Percentiles rank a stretch among this genome's conserved stretches.
Evolutionary conservation across 352 stramenopile species (phyloP).

Genomic region (Phytophthora sojae): DNA sequence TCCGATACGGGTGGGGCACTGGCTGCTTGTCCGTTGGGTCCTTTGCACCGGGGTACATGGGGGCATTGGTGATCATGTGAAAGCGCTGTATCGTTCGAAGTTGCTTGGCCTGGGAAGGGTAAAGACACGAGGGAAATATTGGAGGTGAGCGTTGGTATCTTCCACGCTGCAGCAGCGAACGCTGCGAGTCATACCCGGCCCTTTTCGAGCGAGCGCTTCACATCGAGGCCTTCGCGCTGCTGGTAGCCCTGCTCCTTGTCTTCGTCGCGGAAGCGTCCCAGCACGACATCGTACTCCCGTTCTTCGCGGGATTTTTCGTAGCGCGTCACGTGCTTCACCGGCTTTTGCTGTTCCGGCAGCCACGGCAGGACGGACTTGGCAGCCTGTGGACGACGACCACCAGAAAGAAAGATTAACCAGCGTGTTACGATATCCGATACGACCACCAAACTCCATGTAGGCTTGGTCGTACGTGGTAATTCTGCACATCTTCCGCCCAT

Average conservation of each 20-base stretch:
- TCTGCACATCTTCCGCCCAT: constrained; percentile 67
- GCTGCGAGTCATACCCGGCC: constrained; percentile 37
- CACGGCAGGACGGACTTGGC: constrained; percentile 74
- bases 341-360: constrained; percentile 56
- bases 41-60: constrained; percentile 53
- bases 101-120: constrained; percentile 54
- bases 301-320: constrained; percentile 78
- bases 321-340: constrained; percentile 70
- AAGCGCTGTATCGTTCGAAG: constrained; percentile 68
- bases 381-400: constrained; percentile 37
- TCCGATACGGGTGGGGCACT: constrained; percentile 40
- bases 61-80: constrained; percentile 72
- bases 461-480: constrained; percentile 55
- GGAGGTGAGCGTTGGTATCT: constrained; percentile 5
- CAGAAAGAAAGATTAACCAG: constrained; percentile 1
- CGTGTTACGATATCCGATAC: not conserved
- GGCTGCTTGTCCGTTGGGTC: constrained; percentile 53
- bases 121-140: constrained; percentile 1
- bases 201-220: constrained; percentile 52
- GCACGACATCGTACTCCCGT: constrained; percentile 72
- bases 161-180: not conserved
- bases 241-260: constrained; percentile 48
- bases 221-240: constrained; percentile 38
- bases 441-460: constrained; percentile 1
- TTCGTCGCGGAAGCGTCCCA: constrained; percentile 74